phyloP scores from a whole-genome alignment of 2,329 filamentous ascomycete species.

The Diaporthe sp. region DNA sequence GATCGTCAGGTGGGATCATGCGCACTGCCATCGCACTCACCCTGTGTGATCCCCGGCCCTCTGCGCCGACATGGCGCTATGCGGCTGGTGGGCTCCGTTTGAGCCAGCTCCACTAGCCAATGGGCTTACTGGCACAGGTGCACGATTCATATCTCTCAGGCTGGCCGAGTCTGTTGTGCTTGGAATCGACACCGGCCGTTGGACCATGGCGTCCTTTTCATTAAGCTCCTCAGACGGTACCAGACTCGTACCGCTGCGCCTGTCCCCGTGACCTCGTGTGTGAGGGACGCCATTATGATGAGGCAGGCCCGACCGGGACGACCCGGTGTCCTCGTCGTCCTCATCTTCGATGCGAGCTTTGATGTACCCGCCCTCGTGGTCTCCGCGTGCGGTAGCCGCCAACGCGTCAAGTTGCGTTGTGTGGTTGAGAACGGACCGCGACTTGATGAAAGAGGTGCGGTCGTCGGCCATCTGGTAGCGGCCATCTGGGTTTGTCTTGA shows the following conservation, averaged over 20 bases:
- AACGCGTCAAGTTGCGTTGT: conserved; percentile 87
- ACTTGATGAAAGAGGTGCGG: conserved; percentile 92
- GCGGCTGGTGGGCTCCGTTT: conserved; percentile 55
- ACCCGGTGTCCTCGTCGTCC: conserved; percentile 79
- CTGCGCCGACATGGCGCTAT: conserved; percentile 54
- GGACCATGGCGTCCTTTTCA: conserved; percentile 36
- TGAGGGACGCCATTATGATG: conserved; percentile 11
- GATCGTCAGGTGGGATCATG: conserved; percentile 16
- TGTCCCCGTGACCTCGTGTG: conserved; percentile 46
- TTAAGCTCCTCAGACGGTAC: conserved; percentile 53
- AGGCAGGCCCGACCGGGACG: conserved; percentile 46
- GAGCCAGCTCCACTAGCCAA: conserved; percentile 49
- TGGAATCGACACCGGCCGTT: conserved; percentile 46
- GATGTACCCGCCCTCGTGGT: conserved; percentile 71
- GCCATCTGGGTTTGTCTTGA: conserved; percentile 88
- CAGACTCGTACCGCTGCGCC: conserved; percentile 65
- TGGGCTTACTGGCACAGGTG: conserved; percentile 45
- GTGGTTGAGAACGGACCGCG: conserved; percentile 77
- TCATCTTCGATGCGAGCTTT: conserved; percentile 74
- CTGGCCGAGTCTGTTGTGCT: conserved; percentile 44
- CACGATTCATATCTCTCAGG: conserved; percentile 44
- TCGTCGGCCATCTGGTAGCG: conserved; percentile 93
- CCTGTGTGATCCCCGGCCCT: conserved; percentile 60
- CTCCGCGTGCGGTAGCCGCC: conserved; percentile 84
- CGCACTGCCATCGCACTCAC: conserved; percentile 52